A percentile compares a stretch with the other conserved stretches of the same genome.
Evolutionary conservation across 1,284 basidiomycete genomes (phyloP).

Genomic region (Grifola frondosa): DNA sequence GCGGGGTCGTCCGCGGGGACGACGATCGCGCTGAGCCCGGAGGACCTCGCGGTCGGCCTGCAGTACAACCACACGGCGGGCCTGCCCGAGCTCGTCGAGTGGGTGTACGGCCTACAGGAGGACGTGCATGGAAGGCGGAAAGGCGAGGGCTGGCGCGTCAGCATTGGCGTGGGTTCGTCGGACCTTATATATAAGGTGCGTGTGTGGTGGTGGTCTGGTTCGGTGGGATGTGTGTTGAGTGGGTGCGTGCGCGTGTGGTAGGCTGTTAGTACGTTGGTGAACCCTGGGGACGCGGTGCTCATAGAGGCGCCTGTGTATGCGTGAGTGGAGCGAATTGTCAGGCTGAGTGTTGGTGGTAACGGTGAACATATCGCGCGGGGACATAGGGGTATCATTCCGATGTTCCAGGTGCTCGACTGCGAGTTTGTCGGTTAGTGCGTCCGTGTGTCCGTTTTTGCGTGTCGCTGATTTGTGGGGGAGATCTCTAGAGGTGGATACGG

Average conservation of each 20-base stretch:
- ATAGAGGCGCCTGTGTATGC: constrained; percentile 89
- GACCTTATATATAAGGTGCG: constrained; percentile 84
- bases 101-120: constrained; percentile 70
- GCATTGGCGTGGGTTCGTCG: constrained; percentile 82
- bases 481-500: constrained; percentile 73
- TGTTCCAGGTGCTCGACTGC: constrained; percentile 56
- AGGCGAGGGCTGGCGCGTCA: constrained; percentile 69
- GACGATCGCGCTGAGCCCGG: constrained; percentile 50
- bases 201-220: background rate
- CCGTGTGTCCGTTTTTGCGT: background rate
- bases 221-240: background rate
- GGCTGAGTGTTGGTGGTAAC: too few relatives aligned
- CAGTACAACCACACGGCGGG: constrained; percentile 82
- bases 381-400: constrained; percentile 60
- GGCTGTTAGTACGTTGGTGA: constrained; percentile 63
- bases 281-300: constrained; percentile 80
- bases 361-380: background rate
- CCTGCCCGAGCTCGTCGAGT: constrained; percentile 60
- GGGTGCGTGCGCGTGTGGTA: constrained; percentile 21
- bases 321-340: too few relatives aligned
- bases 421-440: constrained; percentile 60
- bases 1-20: constrained; percentile 41
- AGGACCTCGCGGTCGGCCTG: constrained; percentile 59
- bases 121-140: constrained; percentile 56
- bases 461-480: background rate